phyloP scores from a whole-genome alignment of 108 stramenopile species.

The Stephanodiscus minutulus region DNA sequence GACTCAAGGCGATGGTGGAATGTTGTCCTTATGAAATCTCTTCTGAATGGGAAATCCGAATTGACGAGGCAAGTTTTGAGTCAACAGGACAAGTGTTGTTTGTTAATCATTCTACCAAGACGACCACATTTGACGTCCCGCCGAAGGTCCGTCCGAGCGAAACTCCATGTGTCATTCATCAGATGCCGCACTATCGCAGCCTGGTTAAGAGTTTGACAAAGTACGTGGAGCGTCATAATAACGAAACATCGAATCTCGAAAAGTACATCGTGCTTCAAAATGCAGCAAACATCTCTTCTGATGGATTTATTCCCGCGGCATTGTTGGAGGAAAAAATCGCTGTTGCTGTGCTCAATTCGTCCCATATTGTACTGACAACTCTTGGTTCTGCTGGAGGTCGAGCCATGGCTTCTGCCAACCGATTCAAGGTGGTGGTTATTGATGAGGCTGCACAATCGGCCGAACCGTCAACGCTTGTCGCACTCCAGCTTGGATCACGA shows the following conservation, averaged over 20 bases:
- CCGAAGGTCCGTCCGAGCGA: slow-evolving; percentile 41
- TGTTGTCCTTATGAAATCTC: slow-evolving; percentile 52
- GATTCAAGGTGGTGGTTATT: slow-evolving; percentile 81
- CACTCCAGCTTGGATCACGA: slow-evolving; percentile 65
- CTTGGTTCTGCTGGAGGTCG: slow-evolving; percentile 68
- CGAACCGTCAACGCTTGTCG: slow-evolving; percentile 83
- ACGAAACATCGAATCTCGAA: slow-evolving; percentile 41
- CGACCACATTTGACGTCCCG: slow-evolving; percentile 52
- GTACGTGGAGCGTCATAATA: slow-evolving; percentile 51
- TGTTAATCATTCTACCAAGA: slow-evolving; percentile 60
- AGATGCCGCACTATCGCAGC: slow-evolving; percentile 52
- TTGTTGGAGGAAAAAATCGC: slow-evolving; percentile 38
- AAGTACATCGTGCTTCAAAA: slow-evolving; percentile 45
- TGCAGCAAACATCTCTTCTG: slow-evolving; percentile 6
- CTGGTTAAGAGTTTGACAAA: slow-evolving; percentile 46
- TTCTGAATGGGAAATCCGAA: slow-evolving; percentile 64
- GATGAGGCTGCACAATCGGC: slow-evolving; percentile 92
- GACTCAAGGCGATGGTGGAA: slow-evolving; percentile 52
- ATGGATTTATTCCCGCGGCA: not conserved
- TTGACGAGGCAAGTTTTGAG: slow-evolving; percentile 51
- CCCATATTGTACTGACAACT: slow-evolving; percentile 84
- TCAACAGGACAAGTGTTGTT: slow-evolving; percentile 41
- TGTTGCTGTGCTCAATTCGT: slow-evolving; percentile 50
- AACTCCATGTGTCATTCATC: slow-evolving; percentile 27
- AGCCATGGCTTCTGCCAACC: slow-evolving; percentile 41